Evolutionary conservation across 2,329 filamentous ascomycete species (phyloP).

Genomic region (Talaromyces sp.): DNA sequence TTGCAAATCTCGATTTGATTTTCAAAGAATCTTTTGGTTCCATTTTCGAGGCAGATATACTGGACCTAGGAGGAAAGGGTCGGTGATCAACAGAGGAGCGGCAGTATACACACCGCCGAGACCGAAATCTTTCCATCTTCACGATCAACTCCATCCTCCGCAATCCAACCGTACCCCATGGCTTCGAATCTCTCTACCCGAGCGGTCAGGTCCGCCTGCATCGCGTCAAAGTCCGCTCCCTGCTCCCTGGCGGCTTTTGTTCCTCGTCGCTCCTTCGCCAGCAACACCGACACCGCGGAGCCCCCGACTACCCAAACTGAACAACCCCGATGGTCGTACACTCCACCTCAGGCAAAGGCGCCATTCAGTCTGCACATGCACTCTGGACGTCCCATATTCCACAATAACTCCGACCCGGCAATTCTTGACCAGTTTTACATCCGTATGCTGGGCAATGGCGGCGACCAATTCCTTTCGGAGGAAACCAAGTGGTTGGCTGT

Average conservation of each 20-base stretch:
- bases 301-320: slow-evolving; percentile 35
- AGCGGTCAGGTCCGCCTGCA: slow-evolving; percentile 40
- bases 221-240: slow-evolving; percentile 25
- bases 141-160: slow-evolving; percentile 11
- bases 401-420: slow-evolving; percentile 72
- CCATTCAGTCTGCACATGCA: slow-evolving; percentile 54
- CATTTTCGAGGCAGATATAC: not conserved
- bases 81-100: slow-evolving; percentile 5
- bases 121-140: slow-evolving; percentile 29
- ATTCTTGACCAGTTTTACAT: slow-evolving; percentile 77
- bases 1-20: not conserved
- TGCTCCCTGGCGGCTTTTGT: slow-evolving; percentile 16
- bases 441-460: slow-evolving; percentile 71
- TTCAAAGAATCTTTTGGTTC: not conserved
- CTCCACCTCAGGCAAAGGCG: slow-evolving; percentile 70
- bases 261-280: slow-evolving; percentile 29
- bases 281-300: slow-evolving; percentile 25
- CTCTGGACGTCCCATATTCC: slow-evolving; percentile 52
- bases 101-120: slow-evolving; percentile 28
- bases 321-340: slow-evolving; percentile 70
- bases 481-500: slow-evolving; percentile 96
- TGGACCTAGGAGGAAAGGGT: not conserved
- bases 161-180: slow-evolving; percentile 39
- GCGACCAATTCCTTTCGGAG: slow-evolving; percentile 75
- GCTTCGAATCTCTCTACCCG: slow-evolving; percentile 52